A percentile compares a stretch with the other conserved stretches of the same genome.
These are phyloP conservation scores for Gastrolobium bilobum DNA, from an alignment of 306 rosid genomes.

Conservation along the genomic window DNA sequence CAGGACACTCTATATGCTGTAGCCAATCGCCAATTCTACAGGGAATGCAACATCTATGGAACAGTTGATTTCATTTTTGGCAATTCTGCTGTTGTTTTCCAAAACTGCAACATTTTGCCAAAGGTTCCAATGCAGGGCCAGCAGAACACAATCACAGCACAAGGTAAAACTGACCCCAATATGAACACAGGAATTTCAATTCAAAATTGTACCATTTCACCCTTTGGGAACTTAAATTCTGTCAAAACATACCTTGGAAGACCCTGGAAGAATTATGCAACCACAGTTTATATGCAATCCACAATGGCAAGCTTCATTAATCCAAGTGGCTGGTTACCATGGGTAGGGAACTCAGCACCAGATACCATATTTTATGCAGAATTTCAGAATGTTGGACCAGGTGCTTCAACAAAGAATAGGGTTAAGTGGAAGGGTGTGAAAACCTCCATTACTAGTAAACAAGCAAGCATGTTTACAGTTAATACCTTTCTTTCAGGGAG, in stretches of 20 bases:
- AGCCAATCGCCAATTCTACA: slow-evolving; percentile 72
- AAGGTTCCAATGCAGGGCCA: slow-evolving; percentile 67
- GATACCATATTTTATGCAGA: slow-evolving; percentile 79
- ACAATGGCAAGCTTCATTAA: slow-evolving; percentile 56
- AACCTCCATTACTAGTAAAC: slow-evolving; percentile 43
- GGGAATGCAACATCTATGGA: slow-evolving; percentile 73
- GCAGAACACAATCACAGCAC: slow-evolving; percentile 81
- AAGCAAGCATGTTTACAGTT: slow-evolving; percentile 63
- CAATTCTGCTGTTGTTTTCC: slow-evolving; percentile 71
- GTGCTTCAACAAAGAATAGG: slow-evolving; percentile 68
- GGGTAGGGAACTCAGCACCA: slow-evolving; percentile 81
- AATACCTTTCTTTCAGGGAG: slow-evolving; percentile 63
- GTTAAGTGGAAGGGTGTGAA: slow-evolving; percentile 85
- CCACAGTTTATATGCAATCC: slow-evolving; percentile 66
- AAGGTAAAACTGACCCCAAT: slow-evolving; percentile 80
- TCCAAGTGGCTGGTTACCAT: slow-evolving; percentile 88
- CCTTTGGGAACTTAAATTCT: slow-evolving; percentile 61
- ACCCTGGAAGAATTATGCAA: slow-evolving; percentile 91
- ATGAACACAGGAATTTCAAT: slow-evolving; percentile 79
- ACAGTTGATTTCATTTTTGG: slow-evolving; percentile 91
- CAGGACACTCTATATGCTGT: slow-evolving; percentile 80
- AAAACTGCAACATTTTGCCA: slow-evolving; percentile 67
- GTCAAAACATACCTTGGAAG: slow-evolving; percentile 80
- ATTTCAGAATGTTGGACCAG: slow-evolving; percentile 68
- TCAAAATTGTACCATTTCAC: slow-evolving; percentile 63